Evolutionary conservation across 2,329 filamentous ascomycete species (phyloP), one percentile per base, ranked within the genome.

Genomic region (Corynespora cassiicola): DNA sequence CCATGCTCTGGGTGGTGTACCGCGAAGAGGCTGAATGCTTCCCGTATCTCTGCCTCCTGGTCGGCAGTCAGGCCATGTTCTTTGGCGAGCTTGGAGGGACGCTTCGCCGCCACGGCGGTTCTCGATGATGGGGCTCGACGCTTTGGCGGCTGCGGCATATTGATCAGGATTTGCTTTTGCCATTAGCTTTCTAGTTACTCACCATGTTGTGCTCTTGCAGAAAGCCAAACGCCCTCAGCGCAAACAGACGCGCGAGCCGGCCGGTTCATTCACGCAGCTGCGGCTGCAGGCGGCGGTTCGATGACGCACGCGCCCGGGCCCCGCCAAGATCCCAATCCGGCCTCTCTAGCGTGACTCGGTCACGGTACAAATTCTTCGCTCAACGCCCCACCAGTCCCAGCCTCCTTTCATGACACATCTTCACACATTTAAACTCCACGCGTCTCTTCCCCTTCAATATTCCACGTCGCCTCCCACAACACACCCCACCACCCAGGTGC

Each of bases 31-130:
- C 81, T 77, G 68, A 94, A 97, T 10, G 91, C 91, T 69, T 96
- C 91, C 58, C 83, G 85, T 63, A 99, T 96, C 72, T 96, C 90
- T 54, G 81, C 79, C 72, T 97, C 92, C 71, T 96, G 87, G 50
- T 86, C 82, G 25, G 85, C 86, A 10, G 83, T 86, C 61, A 97
- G 83, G 67, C 90, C 86, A 78, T 96, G 85, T 63, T 96, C 90
- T 72, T 91, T 92, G 19, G 92, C 92, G 56, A 96, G 88, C 68
- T 90, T 95, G 42, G 91, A 95, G 60, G 83, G 84, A 47, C 87
- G 86, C 39, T 62, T 61, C 2, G 50, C 33, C 15, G 50, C 45
- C 25, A 44, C 39, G 15, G 52, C 42, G 23, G 50, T 45, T 29
- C 53, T 60, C 7, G 25, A 39, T n/a, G 56, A 34, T 28, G 51